Evolutionary conservation across 106 monocot species (phyloP).

Genomic region (Narthecium ossifragum): DNA sequence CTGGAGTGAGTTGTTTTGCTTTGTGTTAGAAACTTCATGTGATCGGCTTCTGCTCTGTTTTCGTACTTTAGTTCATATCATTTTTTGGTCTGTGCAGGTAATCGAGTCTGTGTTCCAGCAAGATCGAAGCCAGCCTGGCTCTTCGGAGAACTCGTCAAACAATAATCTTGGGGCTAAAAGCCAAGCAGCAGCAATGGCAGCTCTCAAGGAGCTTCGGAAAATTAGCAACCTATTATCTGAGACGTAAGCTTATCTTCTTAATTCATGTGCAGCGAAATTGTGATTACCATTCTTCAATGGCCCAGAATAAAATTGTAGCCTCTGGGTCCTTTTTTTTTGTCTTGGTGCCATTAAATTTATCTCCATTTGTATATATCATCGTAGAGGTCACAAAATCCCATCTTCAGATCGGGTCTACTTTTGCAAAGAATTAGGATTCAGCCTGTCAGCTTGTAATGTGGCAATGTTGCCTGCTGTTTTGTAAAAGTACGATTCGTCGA

Average conservation of each 20-base stretch:
- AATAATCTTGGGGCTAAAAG: constrained; percentile 57
- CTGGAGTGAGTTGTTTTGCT: too few species aligned
- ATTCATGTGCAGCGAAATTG: constrained; percentile 7
- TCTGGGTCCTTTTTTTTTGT: constrained; percentile 4
- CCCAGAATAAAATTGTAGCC: not conserved
- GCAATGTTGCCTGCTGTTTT: too few species aligned
- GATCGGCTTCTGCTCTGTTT: too few species aligned
- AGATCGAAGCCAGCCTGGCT: constrained; percentile 31
- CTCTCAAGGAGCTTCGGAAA: constrained; percentile 90
- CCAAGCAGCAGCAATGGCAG: constrained; percentile 56
- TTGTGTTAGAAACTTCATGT: too few species aligned
- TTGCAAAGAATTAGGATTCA: too few species aligned
- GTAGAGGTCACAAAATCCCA: not conserved
- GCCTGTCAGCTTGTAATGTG: too few species aligned
- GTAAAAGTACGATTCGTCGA: too few species aligned
- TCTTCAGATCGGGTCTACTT: not conserved
- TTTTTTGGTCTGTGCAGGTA: constrained; percentile 37
- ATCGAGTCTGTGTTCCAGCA: constrained; percentile 74
- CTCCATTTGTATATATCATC: not conserved
- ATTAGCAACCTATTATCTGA: constrained; percentile 69
- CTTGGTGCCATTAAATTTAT: not conserved
- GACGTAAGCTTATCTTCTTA: constrained; percentile 21
- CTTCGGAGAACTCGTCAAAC: constrained; percentile 27
- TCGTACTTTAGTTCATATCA: not conserved
- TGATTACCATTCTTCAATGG: constrained; percentile 24